phyloP scores from a whole-genome alignment of 176 grass and related monocot genomes.

The maize (Zea mays) region DNA sequence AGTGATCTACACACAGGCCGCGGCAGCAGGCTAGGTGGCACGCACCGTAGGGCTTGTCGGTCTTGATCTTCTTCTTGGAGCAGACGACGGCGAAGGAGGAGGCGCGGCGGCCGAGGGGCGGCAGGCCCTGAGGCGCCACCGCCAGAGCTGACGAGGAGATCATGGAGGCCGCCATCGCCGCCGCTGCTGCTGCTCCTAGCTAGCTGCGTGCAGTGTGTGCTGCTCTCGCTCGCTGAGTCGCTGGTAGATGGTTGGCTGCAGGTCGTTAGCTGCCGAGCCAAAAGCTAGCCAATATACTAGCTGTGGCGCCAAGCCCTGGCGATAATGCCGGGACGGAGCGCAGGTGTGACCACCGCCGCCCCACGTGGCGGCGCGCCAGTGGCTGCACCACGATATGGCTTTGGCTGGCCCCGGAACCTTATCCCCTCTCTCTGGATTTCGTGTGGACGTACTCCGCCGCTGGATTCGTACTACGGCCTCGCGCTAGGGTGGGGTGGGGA shows the following conservation, averaged over 20 bases:
- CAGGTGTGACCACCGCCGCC: slow-evolving; percentile 11
- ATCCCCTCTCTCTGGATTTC: slow-evolving; percentile 50
- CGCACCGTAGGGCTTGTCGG: slow-evolving; percentile 57
- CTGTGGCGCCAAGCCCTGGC: slow-evolving; percentile 26
- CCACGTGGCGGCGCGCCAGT: slow-evolving; percentile 41
- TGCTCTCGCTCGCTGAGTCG: neutral
- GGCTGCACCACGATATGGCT: slow-evolving; percentile 39
- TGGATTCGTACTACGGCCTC: no score
- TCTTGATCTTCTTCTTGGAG: slow-evolving; percentile 78
- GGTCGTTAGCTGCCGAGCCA: neutral
- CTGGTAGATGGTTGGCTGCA: neutral
- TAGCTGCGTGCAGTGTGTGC: neutral
- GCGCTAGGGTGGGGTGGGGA: no score
- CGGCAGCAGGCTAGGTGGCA: neutral
- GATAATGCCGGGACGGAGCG: slow-evolving; percentile 39
- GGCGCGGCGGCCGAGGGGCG: slow-evolving; percentile 48
- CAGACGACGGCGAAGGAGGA: slow-evolving; percentile 51
- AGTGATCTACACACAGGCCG: no score
- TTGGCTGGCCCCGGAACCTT: slow-evolving; percentile 26
- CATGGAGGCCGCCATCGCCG: slow-evolving; percentile 61
- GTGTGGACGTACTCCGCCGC: slow-evolving; percentile 1
- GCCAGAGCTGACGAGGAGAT: slow-evolving; percentile 45
- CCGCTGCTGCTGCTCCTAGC: neutral
- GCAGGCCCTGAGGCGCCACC: slow-evolving; percentile 48
- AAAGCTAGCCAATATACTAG: slow-evolving; percentile 28